Base-by-base conservation (phyloP, 2,329 filamentous ascomycete genomes). In the Ramularia endophylla region DNA sequence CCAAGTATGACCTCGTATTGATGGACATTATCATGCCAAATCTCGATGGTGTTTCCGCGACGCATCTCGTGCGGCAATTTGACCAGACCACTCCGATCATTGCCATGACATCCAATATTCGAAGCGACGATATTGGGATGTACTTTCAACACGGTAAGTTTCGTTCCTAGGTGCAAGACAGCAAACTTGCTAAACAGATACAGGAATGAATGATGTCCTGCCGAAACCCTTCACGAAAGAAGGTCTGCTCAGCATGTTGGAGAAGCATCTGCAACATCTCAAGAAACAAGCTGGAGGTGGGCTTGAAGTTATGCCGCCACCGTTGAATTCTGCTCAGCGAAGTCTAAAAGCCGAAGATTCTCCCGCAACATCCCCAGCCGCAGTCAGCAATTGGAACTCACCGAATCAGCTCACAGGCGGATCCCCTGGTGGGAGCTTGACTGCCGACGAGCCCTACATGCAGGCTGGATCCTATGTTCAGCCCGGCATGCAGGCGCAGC, bases 101-200 rank as follows among this genome's bases (percentile, higher is more conserved):
- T 44, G 92, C 92, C 34, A 97, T 98, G 92, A 98, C 92, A 3
- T 95, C 90, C 3, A 98, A 97, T 60, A 97, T 98, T 51, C 80
- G 92, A 51, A 89, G 87, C 46, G 90, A 95, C 57, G 92, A 98
- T 61, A 94, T 97, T 47, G 86, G 90, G 40, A 89, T 94, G 69
- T 98, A 98, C 62, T 97, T 95, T 69, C 83, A 90, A 57, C 89
- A 94, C 68, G 92, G 89, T 92, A 75, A 71, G 83, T 58, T 5
- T 16, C 5, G 8, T 18, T 18, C 15, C 15, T 43, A 18, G 15
- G 29, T n/a, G 3, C 13, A 15, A 17, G 16, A 40, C 5, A 19
- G 8, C 3, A 5, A n/a, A 11, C 11, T 9, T n/a, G 22, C 47
- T 44, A 32, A 44, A 27, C 25, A 22, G 17, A 15, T 1, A 4